Evolutionary conservation across 2,329 filamentous ascomycete genomes (phyloP), one percentile per base, ranked within the genome.

Genomic region (Colletotrichum chrysophilum): DNA sequence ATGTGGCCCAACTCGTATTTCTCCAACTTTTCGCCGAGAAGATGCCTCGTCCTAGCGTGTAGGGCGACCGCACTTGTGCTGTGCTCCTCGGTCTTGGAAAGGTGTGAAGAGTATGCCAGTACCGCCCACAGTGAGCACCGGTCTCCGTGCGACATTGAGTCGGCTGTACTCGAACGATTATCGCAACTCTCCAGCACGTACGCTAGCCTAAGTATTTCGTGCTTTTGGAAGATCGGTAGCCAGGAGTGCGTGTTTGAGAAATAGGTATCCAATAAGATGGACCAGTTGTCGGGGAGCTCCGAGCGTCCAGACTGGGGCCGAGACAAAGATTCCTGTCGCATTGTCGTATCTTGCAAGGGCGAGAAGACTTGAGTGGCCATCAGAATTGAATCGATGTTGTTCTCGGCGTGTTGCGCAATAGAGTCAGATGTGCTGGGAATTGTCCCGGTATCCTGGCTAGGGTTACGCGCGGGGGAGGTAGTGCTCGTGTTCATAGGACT

Each of bases 151-250:
- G 56, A 52, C 7, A 72, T 66, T 4, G n/a, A 28, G 18, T 66
- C 24, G 3, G 64, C 24, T n/a, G 8, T 32, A 21, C 28, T 28
- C 13, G 60, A 8, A 21, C 16, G 18, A 2, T 28, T 26, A 5
- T 30, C 21, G n/a, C 24, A 7, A 14, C 30, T 65, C 30, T 52
- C 28, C 4, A 67, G 26, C 26, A 75, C 12, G 21, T 70, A 69
- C 3, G 64, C 64, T 14, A 70, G 56, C 13, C 75, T 62, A 4
- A 75, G 26, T 0, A 77, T 58, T 14, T 74, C 74, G 36, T 77
- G 70, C 36, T 75, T 77, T 38, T 68, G 72, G 14, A 55, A 67
- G 7, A 73, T 61, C 10, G 70, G 70, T 3, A 72, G 64, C 64
- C 70, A 72, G 6, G 61, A 68, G 32, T 72, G 70, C 5, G 36